Conservation (phyloP, 768 basidiomycete genomes). For the Lactarius quietus region DNA sequence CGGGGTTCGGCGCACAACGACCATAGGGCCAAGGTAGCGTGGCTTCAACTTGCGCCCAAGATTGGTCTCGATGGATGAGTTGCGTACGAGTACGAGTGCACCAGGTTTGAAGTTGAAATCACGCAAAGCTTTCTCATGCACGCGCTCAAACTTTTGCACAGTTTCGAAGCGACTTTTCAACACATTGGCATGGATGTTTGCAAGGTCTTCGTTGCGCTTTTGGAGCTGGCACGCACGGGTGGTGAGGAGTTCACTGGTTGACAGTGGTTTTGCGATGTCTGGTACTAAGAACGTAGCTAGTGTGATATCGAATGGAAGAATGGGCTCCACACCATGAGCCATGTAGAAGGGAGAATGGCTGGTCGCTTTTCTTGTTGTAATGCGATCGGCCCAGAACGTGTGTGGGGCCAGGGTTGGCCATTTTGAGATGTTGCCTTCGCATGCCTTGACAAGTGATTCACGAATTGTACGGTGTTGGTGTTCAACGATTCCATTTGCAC, state of each 20-base stretch:
- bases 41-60: slow-evolving; percentile 29
- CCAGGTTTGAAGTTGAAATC: slow-evolving; percentile 30
- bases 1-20: slow-evolving; percentile 22
- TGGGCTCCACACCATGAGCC: slow-evolving; percentile 24
- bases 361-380: slow-evolving; percentile 31
- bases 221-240: slow-evolving; percentile 17
- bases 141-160: slow-evolving; percentile 5
- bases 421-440: slow-evolving; percentile 31
- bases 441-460: slow-evolving; percentile 36
- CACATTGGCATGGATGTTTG: not conserved
- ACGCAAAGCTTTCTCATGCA: slow-evolving; percentile 19
- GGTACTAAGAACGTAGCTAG: not conserved
- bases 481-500: slow-evolving; percentile 41
- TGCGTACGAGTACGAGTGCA: slow-evolving; percentile 28
- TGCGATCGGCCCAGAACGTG: slow-evolving; percentile 38
- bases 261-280: not conserved
- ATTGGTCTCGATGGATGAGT: slow-evolving; percentile 28
- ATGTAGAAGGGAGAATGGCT: slow-evolving; percentile 35
- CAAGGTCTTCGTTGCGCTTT: slow-evolving; percentile 15
- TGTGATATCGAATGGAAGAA: slow-evolving; percentile 29
- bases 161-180: not conserved
- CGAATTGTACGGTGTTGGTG: slow-evolving; percentile 32
- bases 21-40: slow-evolving; percentile 27
- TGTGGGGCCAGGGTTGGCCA: slow-evolving; percentile 33
- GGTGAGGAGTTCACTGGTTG: slow-evolving; percentile 22